Evolutionary conservation across 1,284 basidiomycete genomes (phyloP), one percentile per base, ranked within the genome.

Genomic region (Takashimella tepidaria): DNA sequence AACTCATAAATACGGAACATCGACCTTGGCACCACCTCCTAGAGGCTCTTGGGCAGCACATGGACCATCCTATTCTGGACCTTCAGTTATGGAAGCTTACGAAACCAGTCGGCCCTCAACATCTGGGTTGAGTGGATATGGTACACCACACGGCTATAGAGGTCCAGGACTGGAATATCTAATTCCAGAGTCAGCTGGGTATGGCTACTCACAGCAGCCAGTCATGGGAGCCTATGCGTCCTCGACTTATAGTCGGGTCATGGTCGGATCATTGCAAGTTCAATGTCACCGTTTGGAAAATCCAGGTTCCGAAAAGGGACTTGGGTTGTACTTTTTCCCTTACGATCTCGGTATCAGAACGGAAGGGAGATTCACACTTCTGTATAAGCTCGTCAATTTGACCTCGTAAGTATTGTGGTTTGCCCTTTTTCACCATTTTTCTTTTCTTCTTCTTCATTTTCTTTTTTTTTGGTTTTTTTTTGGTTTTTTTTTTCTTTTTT

Each of bases 291-390:
- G 86, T 45, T 79, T 93, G n/a, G n/a, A n/a, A n/a, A n/a, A n/a
- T 54, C 76, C 84, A 53, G 90, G 92, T 66, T 88, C 89, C 67
- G 82, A 91, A 71, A 85, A 87, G 54, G 84, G 84, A 59, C 80
- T 83, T 37, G 91, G 91, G 3, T 85, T 95, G 57, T 92, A 88
- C 74, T 92, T 91, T 76, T 83, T 91, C 54, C 88, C 89, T 70
- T 87, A 88, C 64, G 90, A 93, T 75, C 74, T 93, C 46, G 89
- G 87, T 41, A 85, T 92, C 52, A 82, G 90, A 56, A 91, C 88
- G 21, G 89, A 92, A 78, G 87, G 87, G 72, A 70, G 67, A 63
- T 79, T 75, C 51, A 58, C 66, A 11, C 55, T 79, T 4, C 60
- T 69, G 11, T 69, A 77, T 49, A 57, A 68, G 2, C 52, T 78